phyloP scores from a whole-genome alignment of 768 basidiomycete species.

The Strobilomyces confusus region DNA sequence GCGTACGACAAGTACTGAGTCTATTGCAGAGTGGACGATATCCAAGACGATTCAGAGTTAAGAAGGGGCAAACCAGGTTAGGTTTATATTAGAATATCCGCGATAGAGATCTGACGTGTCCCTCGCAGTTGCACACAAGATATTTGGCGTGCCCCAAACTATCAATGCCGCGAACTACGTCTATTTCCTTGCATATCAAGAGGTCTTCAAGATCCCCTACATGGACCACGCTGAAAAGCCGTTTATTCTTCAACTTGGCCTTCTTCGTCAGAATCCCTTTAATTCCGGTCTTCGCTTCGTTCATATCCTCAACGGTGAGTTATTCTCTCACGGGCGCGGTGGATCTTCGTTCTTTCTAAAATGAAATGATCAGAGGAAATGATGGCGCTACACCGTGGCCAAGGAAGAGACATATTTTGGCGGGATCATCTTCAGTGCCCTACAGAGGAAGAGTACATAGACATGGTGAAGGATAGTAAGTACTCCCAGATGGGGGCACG shows the following conservation, averaged over 20 bases:
- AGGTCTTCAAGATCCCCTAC: constrained; percentile 47
- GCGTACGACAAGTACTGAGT: neutral
- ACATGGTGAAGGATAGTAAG: constrained; percentile 94
- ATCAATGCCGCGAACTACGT: constrained; percentile 98
- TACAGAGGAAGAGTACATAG: constrained; percentile 89
- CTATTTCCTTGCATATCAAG: constrained; percentile 90
- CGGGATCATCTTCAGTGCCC: constrained; percentile 87
- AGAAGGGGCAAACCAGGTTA: constrained; percentile 80
- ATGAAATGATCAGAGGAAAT: constrained; percentile 48
- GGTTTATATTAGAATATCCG: neutral
- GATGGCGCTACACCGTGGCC: constrained; percentile 84
- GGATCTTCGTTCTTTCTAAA: neutral
- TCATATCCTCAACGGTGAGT: constrained; percentile 68
- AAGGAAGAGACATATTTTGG: constrained; percentile 92
- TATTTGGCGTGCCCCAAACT: constrained; percentile 94
- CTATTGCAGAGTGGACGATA: constrained; percentile 77
- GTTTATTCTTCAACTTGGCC: constrained; percentile 37
- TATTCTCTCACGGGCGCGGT: neutral
- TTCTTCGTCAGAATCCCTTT: neutral
- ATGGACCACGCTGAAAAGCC: constrained; percentile 11
- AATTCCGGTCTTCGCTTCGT: constrained; percentile 48
- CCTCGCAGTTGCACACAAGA: constrained; percentile 84
- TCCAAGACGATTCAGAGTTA: constrained; percentile 89
- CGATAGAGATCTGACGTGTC: neutral
- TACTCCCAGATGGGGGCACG: neutral